phyloP scores from a whole-genome alignment of 164 flowering plant genomes.

The Vitis rotundifolia region DNA sequence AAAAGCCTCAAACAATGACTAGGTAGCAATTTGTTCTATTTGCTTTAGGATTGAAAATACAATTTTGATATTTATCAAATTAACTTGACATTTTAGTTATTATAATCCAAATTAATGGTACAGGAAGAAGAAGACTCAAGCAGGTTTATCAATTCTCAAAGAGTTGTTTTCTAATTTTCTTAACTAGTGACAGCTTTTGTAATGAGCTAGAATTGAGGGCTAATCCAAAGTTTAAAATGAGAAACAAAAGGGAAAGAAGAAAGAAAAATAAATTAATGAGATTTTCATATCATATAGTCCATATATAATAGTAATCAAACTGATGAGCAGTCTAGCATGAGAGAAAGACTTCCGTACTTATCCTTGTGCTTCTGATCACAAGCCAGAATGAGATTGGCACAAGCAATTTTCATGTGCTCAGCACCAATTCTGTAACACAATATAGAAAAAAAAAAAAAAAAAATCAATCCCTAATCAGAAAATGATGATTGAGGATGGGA shows the following conservation, averaged over 20 bases:
- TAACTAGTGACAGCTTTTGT: too few species aligned
- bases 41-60: background rate
- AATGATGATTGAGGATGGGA: too few species aligned
- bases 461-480: too few species aligned
- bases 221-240: background rate
- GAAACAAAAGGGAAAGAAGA: background rate
- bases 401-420: constrained; percentile 28
- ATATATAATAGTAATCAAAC: background rate
- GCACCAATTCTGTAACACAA: constrained; percentile 26
- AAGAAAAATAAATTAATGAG: background rate
- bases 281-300: background rate
- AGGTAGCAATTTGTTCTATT: background rate
- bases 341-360: constrained; percentile 13
- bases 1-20: background rate
- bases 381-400: constrained; percentile 21
- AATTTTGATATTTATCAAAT: background rate
- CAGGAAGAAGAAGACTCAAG: too few species aligned
- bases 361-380: constrained; percentile 18
- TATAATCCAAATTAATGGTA: background rate
- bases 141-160: too few species aligned
- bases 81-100: background rate
- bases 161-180: too few species aligned
- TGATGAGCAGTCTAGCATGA: background rate
- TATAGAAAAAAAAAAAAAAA: background rate
- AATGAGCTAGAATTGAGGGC: too few species aligned